Percentiles rank a stretch among this genome's conserved stretches.
Evolutionary conservation across 1,284 basidiomycete genomes (phyloP).

Genomic region (Naganishia sp.): DNA sequence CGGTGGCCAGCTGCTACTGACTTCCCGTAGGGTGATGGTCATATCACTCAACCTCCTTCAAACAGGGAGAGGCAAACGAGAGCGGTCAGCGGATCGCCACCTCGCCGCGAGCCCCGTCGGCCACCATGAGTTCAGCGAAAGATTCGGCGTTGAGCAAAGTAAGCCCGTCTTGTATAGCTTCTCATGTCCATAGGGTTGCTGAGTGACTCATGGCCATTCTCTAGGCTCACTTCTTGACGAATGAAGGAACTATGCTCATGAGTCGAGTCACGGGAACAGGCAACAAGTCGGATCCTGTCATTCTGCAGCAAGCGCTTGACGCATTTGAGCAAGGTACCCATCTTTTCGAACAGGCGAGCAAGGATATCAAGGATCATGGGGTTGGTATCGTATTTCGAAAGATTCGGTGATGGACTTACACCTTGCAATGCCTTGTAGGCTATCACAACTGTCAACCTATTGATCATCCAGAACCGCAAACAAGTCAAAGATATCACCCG

Average conservation of each 20-base stretch:
- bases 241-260: constrained; percentile 39
- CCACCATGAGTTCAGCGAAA: constrained; percentile 13
- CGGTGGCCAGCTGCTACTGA: neutral
- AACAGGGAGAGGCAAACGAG: neutral
- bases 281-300: constrained; percentile 32
- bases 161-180: neutral
- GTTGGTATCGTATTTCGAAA: constrained; percentile 18
- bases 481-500: constrained; percentile 47
- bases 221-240: constrained; percentile 50
- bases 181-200: neutral
- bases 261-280: constrained; percentile 35
- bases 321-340: constrained; percentile 46
- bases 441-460: constrained; percentile 44
- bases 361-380: constrained; percentile 31
- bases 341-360: constrained; percentile 42
- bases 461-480: constrained; percentile 49
- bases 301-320: constrained; percentile 36
- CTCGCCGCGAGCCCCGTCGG: neutral
- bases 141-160: constrained; percentile 29
- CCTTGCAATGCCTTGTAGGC: constrained; percentile 19
- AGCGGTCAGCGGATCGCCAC: neutral
- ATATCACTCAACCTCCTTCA: neutral
- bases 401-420: neutral
- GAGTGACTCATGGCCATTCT: neutral
- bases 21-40: neutral